Base-by-base conservation (phyloP, 345 rosid species). In the Anacardium occidentale region DNA sequence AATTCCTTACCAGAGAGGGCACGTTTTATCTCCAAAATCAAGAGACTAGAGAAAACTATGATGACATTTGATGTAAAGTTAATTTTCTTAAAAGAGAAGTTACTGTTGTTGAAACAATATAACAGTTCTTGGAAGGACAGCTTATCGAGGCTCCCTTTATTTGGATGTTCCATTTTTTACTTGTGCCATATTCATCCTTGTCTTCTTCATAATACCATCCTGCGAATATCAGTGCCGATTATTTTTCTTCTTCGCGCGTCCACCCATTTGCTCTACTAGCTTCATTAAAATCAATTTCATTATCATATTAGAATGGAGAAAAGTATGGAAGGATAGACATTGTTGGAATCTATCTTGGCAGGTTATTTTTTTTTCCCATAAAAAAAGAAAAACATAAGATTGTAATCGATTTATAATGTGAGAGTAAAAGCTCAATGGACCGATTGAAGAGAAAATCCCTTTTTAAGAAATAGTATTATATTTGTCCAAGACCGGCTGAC, bases 1-100 rank as follows among this genome's bases (percentile, higher is more conserved):
- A 83, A 77, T 70, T 56, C 62, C 81, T 9, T 80, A 79, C 63
- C 86, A 67, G 62, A 75, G 83, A 78, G 90, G 86, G 64, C 85
- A 81, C 56, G 61, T 85, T 66, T 83, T 84, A 50, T 76, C 82
- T 70, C 64, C 76, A 18, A 84, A 89, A 77, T 75, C 82, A 40
- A 70, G 73, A 59, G 93, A 85, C 51, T 85, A 76, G 18, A 67
- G 48, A 48, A 52, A 21, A 32, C 20, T 62, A 57, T 20, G 45
- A 53, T 12, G 65, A 54, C 4, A 22, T 53, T 44, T 45, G 32
- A 47, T 60, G 66, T 58, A 71, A 48, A 45, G 21, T 48, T 53
- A 21, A 37, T 68, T 10, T 34, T n/a, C 37, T 5, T 37, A 7
- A 6, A n/a, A 6, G 1, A 7, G 55, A 14, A 68, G 62, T 55